Conservation (phyloP, 176 grass and related monocot species). For the Microstegium vimineum region DNA sequence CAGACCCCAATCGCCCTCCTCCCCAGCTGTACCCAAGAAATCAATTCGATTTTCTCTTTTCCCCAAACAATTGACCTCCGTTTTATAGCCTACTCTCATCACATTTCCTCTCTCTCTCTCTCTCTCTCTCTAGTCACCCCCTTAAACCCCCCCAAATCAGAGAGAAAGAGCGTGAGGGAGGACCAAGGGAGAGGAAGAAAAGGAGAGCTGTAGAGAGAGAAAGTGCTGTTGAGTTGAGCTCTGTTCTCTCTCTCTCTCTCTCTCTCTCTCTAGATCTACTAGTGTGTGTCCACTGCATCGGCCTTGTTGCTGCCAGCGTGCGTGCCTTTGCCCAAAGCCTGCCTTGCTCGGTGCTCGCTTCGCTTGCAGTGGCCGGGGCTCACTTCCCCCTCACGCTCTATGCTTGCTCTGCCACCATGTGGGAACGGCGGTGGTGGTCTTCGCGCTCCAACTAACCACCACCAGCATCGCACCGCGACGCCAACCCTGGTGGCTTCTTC, state of each 20-base stretch:
- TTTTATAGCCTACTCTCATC: conserved; percentile 29
- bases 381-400: conserved; percentile 20
- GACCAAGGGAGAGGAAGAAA: conserved; percentile 30
- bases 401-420: conserved; percentile 46
- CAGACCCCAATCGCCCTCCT: conserved; percentile 23
- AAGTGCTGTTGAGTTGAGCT: background rate
- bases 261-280: conserved; percentile 20
- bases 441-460: conserved; percentile 22
- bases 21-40: conserved; percentile 10
- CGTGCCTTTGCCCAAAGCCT: background rate
- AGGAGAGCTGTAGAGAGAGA: conserved; percentile 27
- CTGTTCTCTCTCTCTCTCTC: no score
- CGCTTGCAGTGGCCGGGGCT: background rate
- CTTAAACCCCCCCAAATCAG: conserved; percentile 18
- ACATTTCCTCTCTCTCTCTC: conserved; percentile 5
- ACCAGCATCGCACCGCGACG: no score
- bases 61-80: conserved; percentile 40
- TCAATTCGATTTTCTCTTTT: background rate
- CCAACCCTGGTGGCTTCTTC: conserved; percentile 6
- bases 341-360: background rate
- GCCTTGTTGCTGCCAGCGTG: background rate
- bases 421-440: background rate
- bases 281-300: background rate
- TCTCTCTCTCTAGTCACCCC: background rate
- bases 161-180: background rate